Evolutionary conservation across 1,139 yeast species (phyloP).

Genomic region (Zygoascus meyerae): DNA sequence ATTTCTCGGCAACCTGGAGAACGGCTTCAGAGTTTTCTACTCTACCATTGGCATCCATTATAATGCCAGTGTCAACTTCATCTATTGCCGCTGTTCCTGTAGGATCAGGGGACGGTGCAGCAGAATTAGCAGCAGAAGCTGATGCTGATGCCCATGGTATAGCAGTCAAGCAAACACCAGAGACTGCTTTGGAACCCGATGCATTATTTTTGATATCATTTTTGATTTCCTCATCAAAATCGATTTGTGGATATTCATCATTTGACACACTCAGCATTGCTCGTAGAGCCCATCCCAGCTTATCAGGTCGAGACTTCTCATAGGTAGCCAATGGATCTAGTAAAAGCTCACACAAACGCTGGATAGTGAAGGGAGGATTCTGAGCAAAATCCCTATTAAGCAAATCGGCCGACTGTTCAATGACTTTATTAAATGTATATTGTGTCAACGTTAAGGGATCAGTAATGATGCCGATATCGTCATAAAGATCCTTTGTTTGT

Average conservation of each 20-base stretch:
- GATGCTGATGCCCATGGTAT: slow-evolving; percentile 31
- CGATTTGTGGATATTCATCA: slow-evolving; percentile 27
- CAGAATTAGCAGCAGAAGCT: slow-evolving; percentile 20
- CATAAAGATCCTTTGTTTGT: slow-evolving; percentile 12
- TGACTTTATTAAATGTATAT: background rate
- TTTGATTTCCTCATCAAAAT: slow-evolving; percentile 18
- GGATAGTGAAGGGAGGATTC: slow-evolving; percentile 56
- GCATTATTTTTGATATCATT: slow-evolving; percentile 16
- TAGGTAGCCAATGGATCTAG: slow-evolving; percentile 39
- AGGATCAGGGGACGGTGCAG: background rate
- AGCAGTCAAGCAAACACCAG: slow-evolving; percentile 25
- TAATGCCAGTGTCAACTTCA: slow-evolving; percentile 10
- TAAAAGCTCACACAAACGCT: slow-evolving; percentile 51
- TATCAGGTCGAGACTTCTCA: slow-evolving; percentile 32
- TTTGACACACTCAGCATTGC: slow-evolving; percentile 35
- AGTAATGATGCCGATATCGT: slow-evolving; percentile 6
- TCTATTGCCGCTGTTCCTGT: slow-evolving; percentile 9
- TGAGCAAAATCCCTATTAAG: slow-evolving; percentile 29
- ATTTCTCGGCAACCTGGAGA: too few species aligned
- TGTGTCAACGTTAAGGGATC: slow-evolving; percentile 10
- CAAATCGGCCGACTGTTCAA: slow-evolving; percentile 41
- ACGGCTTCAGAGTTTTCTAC: too few species aligned
- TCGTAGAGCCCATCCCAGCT: slow-evolving; percentile 37
- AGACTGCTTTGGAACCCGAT: slow-evolving; percentile 17
- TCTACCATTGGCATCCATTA: background rate